Evolutionary conservation across 2,329 filamentous ascomycete species (phyloP), one percentile per base, ranked within the genome.

Genomic region (Diplodia corticola): DNA sequence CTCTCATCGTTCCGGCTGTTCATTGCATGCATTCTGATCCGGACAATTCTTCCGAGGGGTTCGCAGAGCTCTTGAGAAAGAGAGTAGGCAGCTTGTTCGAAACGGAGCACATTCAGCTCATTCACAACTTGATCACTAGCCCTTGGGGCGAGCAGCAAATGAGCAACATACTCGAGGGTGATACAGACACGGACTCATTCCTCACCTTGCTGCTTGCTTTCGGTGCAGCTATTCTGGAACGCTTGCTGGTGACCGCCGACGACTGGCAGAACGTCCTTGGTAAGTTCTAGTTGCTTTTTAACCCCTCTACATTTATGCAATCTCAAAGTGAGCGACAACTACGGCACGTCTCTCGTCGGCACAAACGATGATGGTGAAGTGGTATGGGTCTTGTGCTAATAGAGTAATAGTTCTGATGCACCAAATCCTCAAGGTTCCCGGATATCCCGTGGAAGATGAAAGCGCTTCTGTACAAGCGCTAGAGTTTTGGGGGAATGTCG

Each of bases 401-500:
- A 9, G 17, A 5, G 22, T 13, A 12, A 20, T 24, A 77, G 75
- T 73, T 9, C 84, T 82, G 37, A 80, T 91, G n/a, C 86, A 85
- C 67, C 86, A 87, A 4, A 82, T 95, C 5, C 80, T 93, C 26
- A 84, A 84, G 22, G 85, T 88, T 13, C 81, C 87, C 13, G 91
- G 91, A 1, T 85, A 87, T 70, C 86, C 90, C 1, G 85, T 85
- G 4, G 91, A 94, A 65, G 90, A 95, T 71, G 88, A 87, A 69
- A 86, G 93, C 12, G 93, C 92, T 65, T 85, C 91, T 0, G 86
- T 88, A 1, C 64, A 63, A 22, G 86, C 89, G 0, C 83, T 94
- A 15, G 91, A 95, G 71, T 94, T 95, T 74, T 95, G 92, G 91
- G 89, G 86, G 20, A 88, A 86, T 0, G 92, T 89, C 73, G 86